Conservation (phyloP, 2,329 filamentous ascomycete species). For the Aspergillus aculeatus region DNA sequence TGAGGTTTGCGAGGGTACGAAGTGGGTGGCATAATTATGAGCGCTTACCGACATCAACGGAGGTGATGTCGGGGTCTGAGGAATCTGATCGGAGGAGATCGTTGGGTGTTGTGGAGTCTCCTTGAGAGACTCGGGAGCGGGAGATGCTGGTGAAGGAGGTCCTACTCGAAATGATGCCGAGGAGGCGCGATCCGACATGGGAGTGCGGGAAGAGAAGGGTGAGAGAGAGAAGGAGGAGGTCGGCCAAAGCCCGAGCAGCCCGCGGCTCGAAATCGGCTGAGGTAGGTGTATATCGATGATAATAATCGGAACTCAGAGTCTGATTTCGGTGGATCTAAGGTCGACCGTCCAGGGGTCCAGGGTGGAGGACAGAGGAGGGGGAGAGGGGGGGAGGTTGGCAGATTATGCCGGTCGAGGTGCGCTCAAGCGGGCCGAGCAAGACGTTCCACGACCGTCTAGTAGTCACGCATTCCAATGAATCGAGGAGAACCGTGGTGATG, state of each 20-base stretch:
- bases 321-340: slow-evolving; percentile 14
- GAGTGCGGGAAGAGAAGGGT: slow-evolving; percentile 10
- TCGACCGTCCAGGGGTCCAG: background rate
- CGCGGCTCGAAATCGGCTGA: slow-evolving; percentile 10
- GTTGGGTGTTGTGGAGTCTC: slow-evolving; percentile 28
- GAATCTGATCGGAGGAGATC: slow-evolving; percentile 33
- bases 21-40: slow-evolving; percentile 49
- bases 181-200: slow-evolving; percentile 41
- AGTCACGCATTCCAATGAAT: slow-evolving; percentile 35
- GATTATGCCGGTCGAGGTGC: slow-evolving; percentile 29
- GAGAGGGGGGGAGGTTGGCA: slow-evolving; percentile 13
- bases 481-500: slow-evolving; percentile 14
- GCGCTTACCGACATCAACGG: slow-evolving; percentile 52
- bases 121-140: slow-evolving; percentile 41
- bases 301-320: slow-evolving; percentile 8
- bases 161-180: slow-evolving; percentile 36
- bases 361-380: slow-evolving; percentile 10
- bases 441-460: slow-evolving; percentile 33
- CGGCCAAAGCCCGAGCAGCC: slow-evolving; percentile 19
- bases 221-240: slow-evolving; percentile 11
- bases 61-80: slow-evolving; percentile 45
- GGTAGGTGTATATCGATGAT: slow-evolving; percentile 10
- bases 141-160: slow-evolving; percentile 46
- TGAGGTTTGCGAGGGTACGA: slow-evolving; percentile 46
- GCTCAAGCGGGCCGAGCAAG: slow-evolving; percentile 35